Base-by-base conservation (phyloP, 495 filamentous ascomycete species). In the Aspergillus indologenus region DNA sequence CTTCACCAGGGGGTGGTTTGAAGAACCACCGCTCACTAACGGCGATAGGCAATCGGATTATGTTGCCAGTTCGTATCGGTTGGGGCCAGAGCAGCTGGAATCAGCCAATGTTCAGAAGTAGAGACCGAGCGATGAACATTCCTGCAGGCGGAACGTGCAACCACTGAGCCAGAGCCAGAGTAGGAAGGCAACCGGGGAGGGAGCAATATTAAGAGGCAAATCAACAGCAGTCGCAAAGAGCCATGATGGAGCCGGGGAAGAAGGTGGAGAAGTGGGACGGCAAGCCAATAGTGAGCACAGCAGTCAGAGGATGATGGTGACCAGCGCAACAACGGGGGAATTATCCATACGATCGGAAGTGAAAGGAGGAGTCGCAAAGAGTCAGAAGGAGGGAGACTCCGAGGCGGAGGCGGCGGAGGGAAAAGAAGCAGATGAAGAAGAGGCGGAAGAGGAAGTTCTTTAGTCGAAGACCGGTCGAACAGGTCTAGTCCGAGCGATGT, bases 241-340 rank as follows among this genome's bases (percentile, higher is more conserved):
- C 52, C 60, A 66, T 66, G 52, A 49, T 56, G 54, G 46, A 46
- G 56, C 34, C 44, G 61, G 43, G 26, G 48, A 40, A 40, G 34
- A 40, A 40, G 34, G 34, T 40, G 34, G 34, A 40, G 34, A 40
- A 6, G 40, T 54, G 42, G 56, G 26, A 23, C 21, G 24, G 19
- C 48, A 52, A 40, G 49, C 57, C 34, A 31, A 47, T 40, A 52
- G 53, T 63, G 55, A 59, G 57, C 55, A 59, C 61, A 45, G 50
- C 54, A 50, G 44, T 18, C 44, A 57, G 12, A 40, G 34, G 21
- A 46, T 31, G 20, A 18, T 43, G 52, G 3, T 44, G 43, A 56
- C 21, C 9, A 31, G 18, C 21, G 42, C 54, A 56, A 45, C 17
- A 40, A 21, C 45, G 24, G 24, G 43, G 44, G 20, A 19, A 21